Evolutionary conservation across 176 grass and related monocot species (phyloP), one percentile per base, ranked within the genome.

Genomic region (Chrysopogon serrulatus): DNA sequence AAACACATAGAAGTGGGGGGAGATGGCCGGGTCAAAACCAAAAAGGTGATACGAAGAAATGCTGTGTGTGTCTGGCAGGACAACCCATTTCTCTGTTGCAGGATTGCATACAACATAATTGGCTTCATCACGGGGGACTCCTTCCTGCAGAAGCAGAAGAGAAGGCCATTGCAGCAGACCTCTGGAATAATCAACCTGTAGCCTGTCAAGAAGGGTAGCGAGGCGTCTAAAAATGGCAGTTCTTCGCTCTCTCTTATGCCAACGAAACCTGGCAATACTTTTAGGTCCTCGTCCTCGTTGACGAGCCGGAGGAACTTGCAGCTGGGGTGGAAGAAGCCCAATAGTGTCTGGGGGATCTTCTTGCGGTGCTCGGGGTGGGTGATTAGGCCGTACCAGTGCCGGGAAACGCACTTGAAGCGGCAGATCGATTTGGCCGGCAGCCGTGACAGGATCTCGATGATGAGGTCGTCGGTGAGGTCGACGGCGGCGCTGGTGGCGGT

Each of bases 371-470:
- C 34, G 13, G 79, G 47, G 48, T 71, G 0, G 66, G 66, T 71
- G 23, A 68, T 39, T 16, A 82, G 65, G 62, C 44, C 79, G 65
- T 71, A 49, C 44, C 79, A 82, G 65, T 68, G 68, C 67, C 68
- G 36, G 14, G 65, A 82, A 51, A 82, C 48, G 32, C 79, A 82
- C 34, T 71, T 70, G 65, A 82, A 70, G 10, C 65, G 65, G 47
- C 34, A 57, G 28, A 82, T 17, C 15, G 45, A 71, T 68, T 59
- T 82, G 33, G 8, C 11, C 6, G 79, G 79, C 21, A 82, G 47
- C 28, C 45, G 47, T 4, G 45, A 68, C 11, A 82, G 45, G 33
- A 82, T 57, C 33, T 82, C 79, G 5, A 82, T 34, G 18, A 82
- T 21, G 31, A 82, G 31, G 15, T 82, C 66, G 3, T 70, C 48